Evolutionary conservation across 345 rosid genomes (phyloP).

Genomic region (Linum lewisii): DNA sequence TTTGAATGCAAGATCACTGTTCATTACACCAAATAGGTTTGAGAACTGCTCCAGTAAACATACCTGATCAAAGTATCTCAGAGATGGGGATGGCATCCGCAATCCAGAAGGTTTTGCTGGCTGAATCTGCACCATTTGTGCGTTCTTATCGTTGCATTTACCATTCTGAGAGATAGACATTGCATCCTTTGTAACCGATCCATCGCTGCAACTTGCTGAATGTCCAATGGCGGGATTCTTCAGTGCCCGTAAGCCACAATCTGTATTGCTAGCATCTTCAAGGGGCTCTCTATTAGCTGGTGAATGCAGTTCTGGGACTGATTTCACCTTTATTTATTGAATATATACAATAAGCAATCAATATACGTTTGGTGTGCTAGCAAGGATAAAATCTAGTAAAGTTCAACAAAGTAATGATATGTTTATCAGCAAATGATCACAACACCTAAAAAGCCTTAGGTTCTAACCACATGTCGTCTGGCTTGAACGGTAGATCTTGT

Average conservation of each 20-base stretch:
- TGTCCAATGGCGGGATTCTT: conserved; percentile 25
- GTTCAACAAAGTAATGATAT: conserved; percentile 4
- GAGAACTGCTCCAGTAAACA: not conserved
- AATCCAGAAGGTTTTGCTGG: conserved; percentile 66
- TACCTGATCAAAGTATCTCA: conserved; percentile 80
- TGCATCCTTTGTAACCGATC: conserved; percentile 19
- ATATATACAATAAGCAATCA: conserved; percentile 12
- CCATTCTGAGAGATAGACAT: conserved; percentile 27
- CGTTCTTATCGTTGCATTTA: conserved; percentile 16
- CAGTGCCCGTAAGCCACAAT: conserved; percentile 22
- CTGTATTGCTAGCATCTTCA: conserved; percentile 20
- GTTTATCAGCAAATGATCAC: conserved; percentile 1
- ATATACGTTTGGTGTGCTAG: too few species aligned
- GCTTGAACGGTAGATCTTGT: conserved; percentile 35
- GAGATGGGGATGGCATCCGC: conserved; percentile 83
- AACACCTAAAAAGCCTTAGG: conserved; percentile 11
- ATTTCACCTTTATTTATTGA: conserved; percentile 30
- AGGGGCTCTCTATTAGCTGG: conserved; percentile 25
- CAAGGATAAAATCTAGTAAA: conserved; percentile 11
- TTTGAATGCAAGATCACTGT: conserved; percentile 1
- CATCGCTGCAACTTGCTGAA: conserved; percentile 19
- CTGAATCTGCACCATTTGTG: conserved; percentile 25
- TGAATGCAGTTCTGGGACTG: conserved; percentile 23
- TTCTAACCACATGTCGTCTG: conserved; percentile 54
- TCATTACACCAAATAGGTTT: not conserved